Evolutionary conservation across 208 protist species (phyloP).

Genomic region (Entamoeba invadens): DNA sequence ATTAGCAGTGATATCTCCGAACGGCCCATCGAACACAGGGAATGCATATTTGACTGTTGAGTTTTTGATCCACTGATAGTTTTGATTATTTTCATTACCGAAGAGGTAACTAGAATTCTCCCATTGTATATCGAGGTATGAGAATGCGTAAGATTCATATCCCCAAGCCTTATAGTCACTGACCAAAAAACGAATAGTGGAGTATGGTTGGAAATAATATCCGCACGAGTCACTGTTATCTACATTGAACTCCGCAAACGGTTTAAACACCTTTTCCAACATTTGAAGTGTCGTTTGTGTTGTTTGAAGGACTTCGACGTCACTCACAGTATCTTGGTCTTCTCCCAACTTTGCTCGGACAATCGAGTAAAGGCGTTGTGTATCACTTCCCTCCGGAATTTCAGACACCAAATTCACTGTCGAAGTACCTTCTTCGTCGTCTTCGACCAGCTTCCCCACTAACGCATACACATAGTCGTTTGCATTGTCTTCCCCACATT

Average conservation of each 20-base stretch:
- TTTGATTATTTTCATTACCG: neutral
- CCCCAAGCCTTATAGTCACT: neutral
- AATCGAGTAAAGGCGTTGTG: neutral
- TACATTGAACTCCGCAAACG: neutral
- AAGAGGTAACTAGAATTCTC: neutral
- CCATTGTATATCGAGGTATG: neutral
- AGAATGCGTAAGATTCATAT: neutral
- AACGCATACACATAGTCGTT: neutral
- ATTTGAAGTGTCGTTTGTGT: neutral
- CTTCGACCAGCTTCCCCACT: neutral
- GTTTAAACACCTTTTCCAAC: neutral
- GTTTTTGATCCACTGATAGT: neutral
- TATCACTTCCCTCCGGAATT: neutral
- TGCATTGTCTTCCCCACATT: neutral
- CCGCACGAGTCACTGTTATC: neutral
- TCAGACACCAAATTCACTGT: neutral
- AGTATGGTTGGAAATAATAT: neutral
- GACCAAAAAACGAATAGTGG: neutral
- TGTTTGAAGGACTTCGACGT: neutral
- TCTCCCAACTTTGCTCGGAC: neutral
- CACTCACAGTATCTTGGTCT: neutral
- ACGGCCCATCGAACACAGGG: neutral
- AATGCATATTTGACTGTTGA: neutral
- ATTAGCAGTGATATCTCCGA: no score
- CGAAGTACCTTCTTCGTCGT: neutral